phyloP scores from a whole-genome alignment of 192 early-diverging fungal genomes.

The Podila horticola region DNA sequence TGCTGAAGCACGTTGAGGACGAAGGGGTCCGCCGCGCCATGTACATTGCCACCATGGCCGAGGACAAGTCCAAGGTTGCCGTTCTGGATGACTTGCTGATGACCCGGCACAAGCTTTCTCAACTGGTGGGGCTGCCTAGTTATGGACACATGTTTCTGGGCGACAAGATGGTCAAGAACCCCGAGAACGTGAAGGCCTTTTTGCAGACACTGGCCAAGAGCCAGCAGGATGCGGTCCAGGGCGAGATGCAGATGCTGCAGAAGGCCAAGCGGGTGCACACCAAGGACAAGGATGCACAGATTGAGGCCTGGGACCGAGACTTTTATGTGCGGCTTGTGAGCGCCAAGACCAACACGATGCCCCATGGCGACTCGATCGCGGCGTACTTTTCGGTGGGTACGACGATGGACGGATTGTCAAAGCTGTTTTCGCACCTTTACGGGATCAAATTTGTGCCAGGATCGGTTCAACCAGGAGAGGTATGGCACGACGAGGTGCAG shows the following conservation, averaged over 20 bases:
- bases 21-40: constrained; percentile 74
- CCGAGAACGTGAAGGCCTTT: constrained; percentile 88
- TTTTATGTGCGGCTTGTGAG: constrained; percentile 66
- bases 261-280: constrained; percentile 74
- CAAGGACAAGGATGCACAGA: constrained; percentile 82
- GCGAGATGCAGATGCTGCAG: constrained; percentile 79
- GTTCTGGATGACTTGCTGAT: constrained; percentile 80
- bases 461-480: constrained; percentile 77
- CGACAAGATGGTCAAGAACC: constrained; percentile 94
- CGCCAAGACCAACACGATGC: constrained; percentile 50
- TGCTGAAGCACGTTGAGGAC: constrained; percentile 71
- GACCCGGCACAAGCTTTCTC: constrained; percentile 78
- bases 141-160: constrained; percentile 88
- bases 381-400: constrained; percentile 91
- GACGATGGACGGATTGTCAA: constrained; percentile 87
- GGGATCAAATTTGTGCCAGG: constrained; percentile 86
- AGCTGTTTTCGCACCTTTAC: constrained; percentile 87
- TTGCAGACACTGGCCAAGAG: constrained; percentile 67
- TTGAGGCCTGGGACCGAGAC: constrained; percentile 87
- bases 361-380: constrained; percentile 60
- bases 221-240: constrained; percentile 82
- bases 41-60: constrained; percentile 82
- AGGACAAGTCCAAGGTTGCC: constrained; percentile 67
- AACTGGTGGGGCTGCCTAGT: constrained; percentile 78
- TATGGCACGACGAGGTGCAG: constrained; percentile 92